A percentile compares a stretch with the other conserved stretches of the same genome.
phyloP scores from a whole-genome alignment of 805 yeast genomes.

The Yamadazyma kitorensis region DNA sequence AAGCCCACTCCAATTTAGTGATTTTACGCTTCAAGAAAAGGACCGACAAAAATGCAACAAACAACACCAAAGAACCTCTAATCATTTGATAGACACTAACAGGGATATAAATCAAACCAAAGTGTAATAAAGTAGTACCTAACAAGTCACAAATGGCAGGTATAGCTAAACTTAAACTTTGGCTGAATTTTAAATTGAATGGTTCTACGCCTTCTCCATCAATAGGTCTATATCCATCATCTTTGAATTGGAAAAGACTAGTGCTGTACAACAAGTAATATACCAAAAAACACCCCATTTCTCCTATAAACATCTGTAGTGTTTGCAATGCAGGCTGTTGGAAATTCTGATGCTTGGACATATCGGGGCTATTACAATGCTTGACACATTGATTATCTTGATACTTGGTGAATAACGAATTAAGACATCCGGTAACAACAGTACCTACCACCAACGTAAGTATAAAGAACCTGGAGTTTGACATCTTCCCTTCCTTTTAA shows the following conservation, averaged over 20 bases:
- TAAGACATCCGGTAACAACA: slow-evolving; percentile 64
- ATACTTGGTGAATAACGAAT: slow-evolving; percentile 69
- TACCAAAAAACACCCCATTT: slow-evolving; percentile 47
- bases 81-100: slow-evolving; percentile 84
- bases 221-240: slow-evolving; percentile 11
- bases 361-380: slow-evolving; percentile 47
- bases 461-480: background rate
- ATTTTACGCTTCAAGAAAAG: slow-evolving; percentile 56
- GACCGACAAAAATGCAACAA: slow-evolving; percentile 71
- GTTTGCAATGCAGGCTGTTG: slow-evolving; percentile 82
- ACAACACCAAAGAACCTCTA: slow-evolving; percentile 72
- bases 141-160: slow-evolving; percentile 71
- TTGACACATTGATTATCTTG: slow-evolving; percentile 74
- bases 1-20: slow-evolving; percentile 63
- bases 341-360: slow-evolving; percentile 44
- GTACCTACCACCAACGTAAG: slow-evolving; percentile 40
- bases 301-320: slow-evolving; percentile 79
- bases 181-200: slow-evolving; percentile 10
- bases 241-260: background rate
- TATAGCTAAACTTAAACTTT: slow-evolving; percentile 36
- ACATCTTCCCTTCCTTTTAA: too few relatives aligned
- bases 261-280: slow-evolving; percentile 22
- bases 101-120: slow-evolving; percentile 73
- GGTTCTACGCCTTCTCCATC: slow-evolving; percentile 7
- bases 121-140: slow-evolving; percentile 72